Percentiles rank a stretch among this genome's conserved stretches.
Conservation (phyloP, 768 basidiomycete genomes). For the Calocybe indica region DNA sequence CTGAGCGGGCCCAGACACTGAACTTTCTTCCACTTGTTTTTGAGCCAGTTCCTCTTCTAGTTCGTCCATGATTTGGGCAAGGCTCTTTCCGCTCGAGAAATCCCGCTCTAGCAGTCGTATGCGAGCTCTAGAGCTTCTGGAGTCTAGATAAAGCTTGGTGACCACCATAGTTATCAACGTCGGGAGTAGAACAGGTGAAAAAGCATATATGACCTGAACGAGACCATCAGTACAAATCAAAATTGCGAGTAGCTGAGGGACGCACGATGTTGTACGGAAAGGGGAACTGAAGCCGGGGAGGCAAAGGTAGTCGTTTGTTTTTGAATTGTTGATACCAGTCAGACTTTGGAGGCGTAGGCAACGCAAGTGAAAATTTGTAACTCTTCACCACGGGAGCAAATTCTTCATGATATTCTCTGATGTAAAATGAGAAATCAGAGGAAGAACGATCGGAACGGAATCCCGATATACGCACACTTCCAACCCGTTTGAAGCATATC, state of each 20-base stretch:
- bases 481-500: conserved; percentile 50
- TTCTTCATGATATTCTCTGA: conserved; percentile 50
- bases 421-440: not conserved
- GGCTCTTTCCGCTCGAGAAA: conserved; percentile 38
- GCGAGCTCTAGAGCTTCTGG: conserved; percentile 56
- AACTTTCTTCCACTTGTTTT: conserved; percentile 47
- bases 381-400: conserved; percentile 54
- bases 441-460: not conserved
- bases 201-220: conserved; percentile 41
- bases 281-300: conserved; percentile 49
- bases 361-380: conserved; percentile 39
- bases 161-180: conserved; percentile 47
- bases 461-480: conserved; percentile 40
- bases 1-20: no score
- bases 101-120: conserved; percentile 61
- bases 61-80: conserved; percentile 53
- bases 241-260: conserved; percentile 1
- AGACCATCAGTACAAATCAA: conserved; percentile 1
- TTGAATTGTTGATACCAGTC: conserved; percentile 36
- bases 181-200: conserved; percentile 65
- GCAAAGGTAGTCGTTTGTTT: conserved; percentile 39
- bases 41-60: conserved; percentile 51
- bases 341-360: conserved; percentile 32
- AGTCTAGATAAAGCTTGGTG: conserved; percentile 49
- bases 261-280: conserved; percentile 74